Evolutionary conservation across 441 rosid genomes (phyloP).

Genomic region (Pelargonium australe): DNA sequence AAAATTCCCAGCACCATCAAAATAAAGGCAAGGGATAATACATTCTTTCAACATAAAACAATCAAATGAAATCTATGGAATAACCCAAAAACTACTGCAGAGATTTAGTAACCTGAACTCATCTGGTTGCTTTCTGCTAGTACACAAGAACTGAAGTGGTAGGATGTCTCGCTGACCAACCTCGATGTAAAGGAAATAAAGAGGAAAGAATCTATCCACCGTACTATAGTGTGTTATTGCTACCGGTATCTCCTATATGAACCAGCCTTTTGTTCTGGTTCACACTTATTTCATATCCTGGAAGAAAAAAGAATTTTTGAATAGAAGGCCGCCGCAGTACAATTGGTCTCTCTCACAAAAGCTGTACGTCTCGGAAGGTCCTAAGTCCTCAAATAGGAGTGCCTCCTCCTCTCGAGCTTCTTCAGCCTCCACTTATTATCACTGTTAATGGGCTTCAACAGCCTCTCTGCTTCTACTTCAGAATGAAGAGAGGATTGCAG

Average conservation of each 20-base stretch:
- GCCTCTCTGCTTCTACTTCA: constrained; percentile 48
- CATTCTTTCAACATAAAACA: too few species aligned
- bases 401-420: constrained; percentile 42
- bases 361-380: constrained; percentile 30
- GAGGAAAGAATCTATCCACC: neutral
- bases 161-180: too few species aligned
- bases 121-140: neutral
- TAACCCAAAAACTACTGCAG: too few species aligned
- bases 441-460: constrained; percentile 42
- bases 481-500: constrained; percentile 51
- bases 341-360: constrained; percentile 32
- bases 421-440: constrained; percentile 43
- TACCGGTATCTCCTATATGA: constrained; percentile 15
- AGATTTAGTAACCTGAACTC: neutral
- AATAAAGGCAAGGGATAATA: too few species aligned
- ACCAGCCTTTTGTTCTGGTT: constrained; percentile 24
- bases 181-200: neutral
- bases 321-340: constrained; percentile 39
- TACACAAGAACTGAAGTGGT: neutral
- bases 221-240: constrained; percentile 14
- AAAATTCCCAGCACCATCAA: too few species aligned
- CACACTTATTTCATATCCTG: constrained; percentile 24
- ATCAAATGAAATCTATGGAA: too few species aligned
- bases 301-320: constrained; percentile 14
- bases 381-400: constrained; percentile 27